Evolutionary conservation across 73 alveolate genomes (phyloP).

Genomic region (Urostyla sp.): DNA sequence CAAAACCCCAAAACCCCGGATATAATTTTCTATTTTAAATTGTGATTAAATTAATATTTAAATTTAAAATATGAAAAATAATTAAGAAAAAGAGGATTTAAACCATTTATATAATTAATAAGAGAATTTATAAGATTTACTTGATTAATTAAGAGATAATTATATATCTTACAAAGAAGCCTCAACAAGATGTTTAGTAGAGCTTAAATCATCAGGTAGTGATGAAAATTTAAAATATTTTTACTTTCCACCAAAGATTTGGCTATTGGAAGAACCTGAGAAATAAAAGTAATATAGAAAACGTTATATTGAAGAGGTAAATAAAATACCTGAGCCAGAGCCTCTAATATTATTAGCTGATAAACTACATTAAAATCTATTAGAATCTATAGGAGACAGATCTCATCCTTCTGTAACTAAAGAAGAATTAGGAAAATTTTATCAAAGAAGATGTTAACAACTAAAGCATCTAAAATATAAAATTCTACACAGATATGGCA

Average conservation of each 20-base stretch:
- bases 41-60: too few relatives aligned
- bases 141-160: conserved; percentile 56
- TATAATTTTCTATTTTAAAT: too few relatives aligned
- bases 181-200: conserved; percentile 55
- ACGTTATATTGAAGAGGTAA: conserved; percentile 20
- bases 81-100: background rate
- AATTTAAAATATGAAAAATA: too few relatives aligned
- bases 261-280: conserved; percentile 56
- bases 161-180: conserved; percentile 48
- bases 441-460: conserved; percentile 39
- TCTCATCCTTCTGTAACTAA: conserved; percentile 52
- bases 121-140: conserved; percentile 33
- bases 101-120: background rate
- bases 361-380: conserved; percentile 5
- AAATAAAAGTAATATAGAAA: conserved; percentile 35
- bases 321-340: conserved; percentile 51
- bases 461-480: conserved; percentile 56
- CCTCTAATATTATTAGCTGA: conserved; percentile 45
- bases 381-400: conserved; percentile 60
- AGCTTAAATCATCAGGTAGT: conserved; percentile 43
- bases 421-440: conserved; percentile 52
- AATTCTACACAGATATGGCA: conserved; percentile 69
- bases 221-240: conserved; percentile 41
- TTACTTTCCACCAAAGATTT: conserved; percentile 56
- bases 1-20: too few relatives aligned